A percentile compares a stretch with the other conserved stretches of the same genome.
phyloP scores from a whole-genome alignment of 108 stramenopile species.

The Conticribra weissflogii region DNA sequence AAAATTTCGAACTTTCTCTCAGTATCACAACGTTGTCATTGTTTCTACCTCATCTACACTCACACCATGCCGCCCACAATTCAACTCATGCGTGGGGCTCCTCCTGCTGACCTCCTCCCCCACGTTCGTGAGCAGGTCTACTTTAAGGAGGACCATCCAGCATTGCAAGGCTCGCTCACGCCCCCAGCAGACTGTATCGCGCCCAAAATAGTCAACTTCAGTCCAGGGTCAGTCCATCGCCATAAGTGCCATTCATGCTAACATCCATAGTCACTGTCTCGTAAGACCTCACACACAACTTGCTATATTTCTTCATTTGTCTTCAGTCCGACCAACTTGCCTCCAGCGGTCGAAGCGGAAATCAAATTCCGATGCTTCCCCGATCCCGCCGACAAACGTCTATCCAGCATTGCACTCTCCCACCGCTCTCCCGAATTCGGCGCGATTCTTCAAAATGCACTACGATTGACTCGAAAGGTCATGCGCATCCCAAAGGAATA shows the following conservation, averaged over 20 bases:
- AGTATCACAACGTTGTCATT: no score
- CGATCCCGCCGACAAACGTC: constrained; percentile 9
- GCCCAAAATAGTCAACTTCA: constrained; percentile 34
- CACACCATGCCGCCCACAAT: background rate
- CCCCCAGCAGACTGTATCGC: constrained; percentile 26
- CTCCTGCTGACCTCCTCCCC: background rate
- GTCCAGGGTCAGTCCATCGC: no score
- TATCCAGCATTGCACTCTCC: constrained; percentile 36
- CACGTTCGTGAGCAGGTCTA: background rate
- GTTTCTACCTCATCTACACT: no score
- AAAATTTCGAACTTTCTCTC: no score
- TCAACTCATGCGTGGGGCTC: background rate
- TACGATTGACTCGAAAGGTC: constrained; percentile 18
- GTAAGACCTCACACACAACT: no score
- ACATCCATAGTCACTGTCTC: no score
- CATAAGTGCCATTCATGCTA: no score
- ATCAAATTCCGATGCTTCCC: constrained; percentile 35
- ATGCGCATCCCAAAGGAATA: constrained; percentile 42
- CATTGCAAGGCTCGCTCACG: constrained; percentile 41
- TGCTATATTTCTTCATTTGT: no score
- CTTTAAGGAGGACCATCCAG: constrained; percentile 32
- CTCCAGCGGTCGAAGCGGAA: constrained; percentile 33
- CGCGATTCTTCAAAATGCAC: constrained; percentile 25
- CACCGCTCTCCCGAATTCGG: constrained; percentile 54
- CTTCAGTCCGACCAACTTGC: constrained; percentile 46